Evolutionary conservation across 208 protist species (phyloP).

Genomic region (Trichomonas tenax): DNA sequence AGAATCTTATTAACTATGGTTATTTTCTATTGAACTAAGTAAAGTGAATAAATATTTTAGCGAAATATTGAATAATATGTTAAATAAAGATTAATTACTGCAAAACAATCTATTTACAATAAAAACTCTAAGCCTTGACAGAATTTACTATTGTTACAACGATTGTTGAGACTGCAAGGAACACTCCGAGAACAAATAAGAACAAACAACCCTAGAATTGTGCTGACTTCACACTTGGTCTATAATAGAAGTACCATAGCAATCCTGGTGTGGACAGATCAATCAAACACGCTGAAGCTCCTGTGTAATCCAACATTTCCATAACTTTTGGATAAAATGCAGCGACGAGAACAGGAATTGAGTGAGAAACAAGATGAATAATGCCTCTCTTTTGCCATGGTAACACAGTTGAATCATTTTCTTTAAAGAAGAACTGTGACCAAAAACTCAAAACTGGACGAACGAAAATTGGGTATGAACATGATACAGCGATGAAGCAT

Average conservation of each 20-base stretch:
- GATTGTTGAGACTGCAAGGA: neutral
- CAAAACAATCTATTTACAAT: too few species aligned
- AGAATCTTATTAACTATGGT: too few species aligned
- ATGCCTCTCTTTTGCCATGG: neutral
- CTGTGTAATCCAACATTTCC: neutral
- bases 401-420: neutral
- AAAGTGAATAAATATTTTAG: too few species aligned
- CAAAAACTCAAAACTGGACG: neutral
- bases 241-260: neutral
- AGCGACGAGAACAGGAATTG: neutral
- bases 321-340: neutral
- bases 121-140: too few species aligned
- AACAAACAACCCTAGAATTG: neutral
- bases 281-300: neutral
- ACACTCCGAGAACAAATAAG: neutral
- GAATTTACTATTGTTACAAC: neutral
- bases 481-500: neutral
- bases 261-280: neutral
- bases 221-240: neutral
- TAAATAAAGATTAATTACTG: too few species aligned
- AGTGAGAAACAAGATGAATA: neutral
- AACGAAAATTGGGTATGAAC: neutral
- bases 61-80: too few species aligned
- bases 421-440: neutral
- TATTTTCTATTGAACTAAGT: too few species aligned